Evolutionary conservation across 345 rosid species (phyloP), one percentile per base, ranked within the genome.

Genomic region (Euphorbia tirucalli): DNA sequence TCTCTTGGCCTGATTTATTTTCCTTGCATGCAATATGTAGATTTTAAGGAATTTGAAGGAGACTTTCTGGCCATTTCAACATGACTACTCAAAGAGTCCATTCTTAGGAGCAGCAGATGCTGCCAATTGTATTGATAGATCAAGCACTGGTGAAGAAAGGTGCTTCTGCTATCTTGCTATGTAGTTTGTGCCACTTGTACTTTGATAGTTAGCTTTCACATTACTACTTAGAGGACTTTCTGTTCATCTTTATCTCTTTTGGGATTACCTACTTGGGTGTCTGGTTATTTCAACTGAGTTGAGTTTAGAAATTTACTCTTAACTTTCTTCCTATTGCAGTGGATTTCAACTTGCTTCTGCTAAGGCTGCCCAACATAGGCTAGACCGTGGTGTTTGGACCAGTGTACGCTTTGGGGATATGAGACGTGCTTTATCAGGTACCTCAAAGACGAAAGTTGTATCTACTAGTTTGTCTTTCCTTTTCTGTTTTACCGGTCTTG

Each of bases 1-100:
- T 32, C 37, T 32, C 37, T 2, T 32, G 37, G 37, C 37, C 5
- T 32, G 37, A 32, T 32, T 32, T 32, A 32, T 32, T 32, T 32
- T 32, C 37, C 37, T 5, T 32, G 5, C 5, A 32, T 32, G 37
- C 37, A 32, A 32, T 66, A 67, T 75, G 77, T 83, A 85, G 90
- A 70, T 81, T 49, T 80, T 87, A 72, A 78, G 78, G 74, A 77
- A 73, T 76, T 81, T 87, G 82, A 89, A 87, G 82, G 83, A 46
- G 69, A 85, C 85, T 72, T 87, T 89, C 77, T 89, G 91, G 93
- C 93, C 93, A 66, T 89, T 87, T 84, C 86, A 83, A 70, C 73
- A 77, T 72, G 86, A 81, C 76, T 69, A 31, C 24, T 54, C 78
- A n/a, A 72, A 70, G 68, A 89, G 89, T 75, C 78, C 85, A 77